Evolutionary conservation across 176 grass and related monocot species (phyloP), one percentile per base, ranked within the genome.

Genomic region (Tillandsia leiboldiana): DNA sequence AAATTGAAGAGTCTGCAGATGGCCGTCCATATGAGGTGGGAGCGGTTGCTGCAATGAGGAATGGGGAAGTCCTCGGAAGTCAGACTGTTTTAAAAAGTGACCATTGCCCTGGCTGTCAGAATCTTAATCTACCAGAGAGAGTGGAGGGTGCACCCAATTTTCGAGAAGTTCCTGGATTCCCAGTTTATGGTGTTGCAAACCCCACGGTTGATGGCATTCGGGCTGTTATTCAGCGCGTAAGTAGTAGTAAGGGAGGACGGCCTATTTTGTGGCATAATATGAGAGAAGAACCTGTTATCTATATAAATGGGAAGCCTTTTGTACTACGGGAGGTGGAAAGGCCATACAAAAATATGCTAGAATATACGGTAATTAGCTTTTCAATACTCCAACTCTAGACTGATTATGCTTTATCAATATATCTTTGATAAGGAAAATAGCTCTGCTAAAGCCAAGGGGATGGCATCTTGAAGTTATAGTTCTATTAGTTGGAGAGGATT

Each of bases 61-160:
- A 97, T 75, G 94, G 89, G 15, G 86, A 90, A 85, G 94, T 97
- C 80, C 89, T 97, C 27, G 94, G 94, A 64, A 82, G 94, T 82
- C 86, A 87, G 77, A 97, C 94, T 64, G 94, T 93, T 79, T 68
- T 97, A 66, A 97, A 97, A 90, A 92, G 86, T 51, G 94, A 97
- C 65, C 94, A 97, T 73, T 97, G 89, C 75, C 94, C 94, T 57
- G 89, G 94, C 13, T 87, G 77, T 83, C 94, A 97, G 53, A 97
- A 83, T 81, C 77, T 87, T 78, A 83, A 74, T 87, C 84, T 97
- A 72, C 89, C 81, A 9, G 82, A 93, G 82, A 91, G 84, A 83
- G 89, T 97, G 57, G 94, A 97, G 71, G 94, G 94, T 52, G 94
- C 94, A 76, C 94, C 94, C 75, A 97, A 92, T 92, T 97, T 97